phyloP scores from a whole-genome alignment of 2,329 filamentous ascomycete species.

The Fusarium pseudoanthophilum region DNA sequence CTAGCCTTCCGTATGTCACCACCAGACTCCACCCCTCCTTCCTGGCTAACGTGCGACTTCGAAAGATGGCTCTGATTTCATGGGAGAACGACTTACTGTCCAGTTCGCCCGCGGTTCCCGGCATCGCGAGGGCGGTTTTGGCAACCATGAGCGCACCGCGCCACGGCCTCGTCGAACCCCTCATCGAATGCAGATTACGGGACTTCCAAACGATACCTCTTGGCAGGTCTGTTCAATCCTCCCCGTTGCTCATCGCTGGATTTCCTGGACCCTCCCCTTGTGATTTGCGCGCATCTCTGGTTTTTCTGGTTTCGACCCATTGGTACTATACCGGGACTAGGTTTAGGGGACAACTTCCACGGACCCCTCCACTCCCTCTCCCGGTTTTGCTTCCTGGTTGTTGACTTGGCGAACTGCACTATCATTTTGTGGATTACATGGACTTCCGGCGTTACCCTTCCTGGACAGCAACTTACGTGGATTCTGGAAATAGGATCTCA shows the following conservation, averaged over 20 bases:
- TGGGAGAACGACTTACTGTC: constrained; percentile 96
- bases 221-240: constrained; percentile 95
- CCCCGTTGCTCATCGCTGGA: constrained; percentile 67
- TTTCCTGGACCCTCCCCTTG: constrained; percentile 51
- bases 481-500: constrained; percentile 92
- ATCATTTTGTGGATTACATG: constrained; percentile 51
- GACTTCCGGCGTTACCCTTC: constrained; percentile 49
- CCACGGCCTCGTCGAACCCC: constrained; percentile 91
- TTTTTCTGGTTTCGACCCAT: constrained; percentile 45
- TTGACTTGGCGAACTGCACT: constrained; percentile 54
- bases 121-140: constrained; percentile 62
- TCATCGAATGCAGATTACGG: constrained; percentile 96
- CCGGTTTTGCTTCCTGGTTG: constrained; percentile 44
- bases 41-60: constrained; percentile 40
- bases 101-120: constrained; percentile 94
- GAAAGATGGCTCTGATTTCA: constrained; percentile 94
- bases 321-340: constrained; percentile 43
- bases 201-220: constrained; percentile 97
- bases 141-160: constrained; percentile 65
- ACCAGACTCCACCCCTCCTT: constrained; percentile 21
- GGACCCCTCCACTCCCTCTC: constrained; percentile 40
- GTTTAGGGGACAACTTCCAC: constrained; percentile 45
- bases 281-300: constrained; percentile 47
- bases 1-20: constrained; percentile 70
- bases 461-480: constrained; percentile 82